A percentile compares a stretch with the other conserved stretches of the same genome.
These are phyloP conservation scores for Debaryomyces hansenii DNA, from an alignment of 805 yeast species.

Conservation along the genomic window DNA sequence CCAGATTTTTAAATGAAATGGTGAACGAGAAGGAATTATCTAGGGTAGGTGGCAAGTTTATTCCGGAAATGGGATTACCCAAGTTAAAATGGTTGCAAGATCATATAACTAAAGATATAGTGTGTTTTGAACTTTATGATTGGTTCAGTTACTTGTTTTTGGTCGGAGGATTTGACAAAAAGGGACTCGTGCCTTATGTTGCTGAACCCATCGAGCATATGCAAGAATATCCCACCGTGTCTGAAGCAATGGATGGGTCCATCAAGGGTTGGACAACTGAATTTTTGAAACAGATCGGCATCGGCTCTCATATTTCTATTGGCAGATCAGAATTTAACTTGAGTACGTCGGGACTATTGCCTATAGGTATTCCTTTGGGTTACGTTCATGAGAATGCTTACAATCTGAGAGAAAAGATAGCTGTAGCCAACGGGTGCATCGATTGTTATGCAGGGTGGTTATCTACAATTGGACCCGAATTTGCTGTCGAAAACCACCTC, in stretches of 20 bases:
- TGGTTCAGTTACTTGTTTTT: conserved; percentile 36
- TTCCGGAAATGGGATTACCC: conserved; percentile 61
- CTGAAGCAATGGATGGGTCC: conserved; percentile 54
- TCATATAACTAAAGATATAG: conserved; percentile 16
- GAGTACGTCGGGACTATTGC: conserved; percentile 4
- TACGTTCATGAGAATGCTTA: conserved; percentile 5
- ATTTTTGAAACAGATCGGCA: conserved; percentile 20
- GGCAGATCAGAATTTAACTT: conserved; percentile 25
- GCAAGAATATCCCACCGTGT: neutral
- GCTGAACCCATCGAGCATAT: conserved; percentile 1
- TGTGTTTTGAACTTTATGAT: conserved; percentile 54
- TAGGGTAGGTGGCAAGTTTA: conserved; percentile 44
- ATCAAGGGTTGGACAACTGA: conserved; percentile 51
- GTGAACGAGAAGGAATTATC: conserved; percentile 18
- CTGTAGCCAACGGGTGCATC: conserved; percentile 50
- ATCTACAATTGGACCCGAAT: conserved; percentile 19
- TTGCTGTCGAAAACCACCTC: conserved; percentile 13
- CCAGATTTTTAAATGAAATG: conserved; percentile 23
- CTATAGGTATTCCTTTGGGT: conserved; percentile 22
- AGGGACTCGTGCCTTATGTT: conserved; percentile 11
- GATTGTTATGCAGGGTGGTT: conserved; percentile 63
- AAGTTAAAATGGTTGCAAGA: conserved; percentile 44
- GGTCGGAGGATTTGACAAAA: conserved; percentile 22
- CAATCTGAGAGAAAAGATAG: neutral
- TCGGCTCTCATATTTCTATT: conserved; percentile 22